A percentile compares a stretch with the other conserved stretches of the same genome.
Conservation (phyloP, 371 early-diverging fungal genomes). For the Mortierella sp. region DNA sequence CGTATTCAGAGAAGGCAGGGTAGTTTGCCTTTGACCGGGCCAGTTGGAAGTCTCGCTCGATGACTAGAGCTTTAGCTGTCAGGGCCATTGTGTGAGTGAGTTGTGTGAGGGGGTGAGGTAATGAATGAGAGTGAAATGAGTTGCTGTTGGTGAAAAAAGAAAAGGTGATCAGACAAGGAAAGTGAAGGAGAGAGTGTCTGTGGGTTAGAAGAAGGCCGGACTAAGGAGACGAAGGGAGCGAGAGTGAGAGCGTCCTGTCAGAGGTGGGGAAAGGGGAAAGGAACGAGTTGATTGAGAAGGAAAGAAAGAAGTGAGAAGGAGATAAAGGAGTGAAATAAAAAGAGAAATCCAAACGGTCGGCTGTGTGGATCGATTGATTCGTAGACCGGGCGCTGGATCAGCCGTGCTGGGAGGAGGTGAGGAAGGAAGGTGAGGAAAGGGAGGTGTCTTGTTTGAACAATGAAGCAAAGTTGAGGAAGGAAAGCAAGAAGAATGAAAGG, state of each 20-base stretch:
- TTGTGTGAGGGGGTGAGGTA: neutral
- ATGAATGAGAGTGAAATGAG: neutral
- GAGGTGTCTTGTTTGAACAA: neutral
- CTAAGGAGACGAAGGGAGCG: constrained; percentile 5
- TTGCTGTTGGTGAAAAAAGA: neutral
- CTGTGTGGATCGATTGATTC: neutral
- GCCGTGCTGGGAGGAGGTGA: too few relatives aligned
- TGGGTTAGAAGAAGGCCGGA: neutral
- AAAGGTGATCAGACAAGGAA: neutral
- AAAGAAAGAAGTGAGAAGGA: neutral
- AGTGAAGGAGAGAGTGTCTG: neutral
- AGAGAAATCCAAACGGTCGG: neutral
- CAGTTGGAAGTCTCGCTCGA: constrained; percentile 43
- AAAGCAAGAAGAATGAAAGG: neutral
- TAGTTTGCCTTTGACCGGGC: constrained; percentile 47
- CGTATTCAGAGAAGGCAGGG: constrained; percentile 67
- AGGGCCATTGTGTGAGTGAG: constrained; percentile 19
- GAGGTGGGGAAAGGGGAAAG: too few relatives aligned
- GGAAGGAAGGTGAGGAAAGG: neutral
- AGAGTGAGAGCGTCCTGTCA: neutral
- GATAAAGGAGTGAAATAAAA: constrained; percentile 4
- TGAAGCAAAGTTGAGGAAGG: neutral
- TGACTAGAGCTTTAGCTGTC: constrained; percentile 38
- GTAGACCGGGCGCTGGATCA: neutral
- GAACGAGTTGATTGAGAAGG: neutral